Conservation (phyloP, 2,329 filamentous ascomycete species). For the Hypoxylon sp. region DNA sequence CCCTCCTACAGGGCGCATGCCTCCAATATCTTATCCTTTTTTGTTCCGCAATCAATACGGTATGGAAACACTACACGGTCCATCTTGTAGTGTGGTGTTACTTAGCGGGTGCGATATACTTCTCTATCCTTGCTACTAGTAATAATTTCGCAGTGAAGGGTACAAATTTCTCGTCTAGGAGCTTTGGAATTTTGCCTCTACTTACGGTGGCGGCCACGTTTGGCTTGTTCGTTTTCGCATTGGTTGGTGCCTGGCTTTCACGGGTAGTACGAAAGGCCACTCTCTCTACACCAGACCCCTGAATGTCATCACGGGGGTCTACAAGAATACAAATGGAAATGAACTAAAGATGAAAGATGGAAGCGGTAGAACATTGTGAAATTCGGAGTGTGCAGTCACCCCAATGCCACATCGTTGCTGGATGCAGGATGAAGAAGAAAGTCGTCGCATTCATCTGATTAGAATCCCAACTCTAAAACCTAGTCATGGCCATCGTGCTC, state of each 20-base stretch:
- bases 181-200: too few species aligned
- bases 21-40: constrained; percentile 13
- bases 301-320: neutral
- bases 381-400: neutral
- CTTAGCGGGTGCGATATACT: neutral
- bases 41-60: constrained; percentile 3
- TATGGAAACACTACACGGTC: constrained; percentile 13
- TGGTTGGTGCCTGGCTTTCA: constrained; percentile 1
- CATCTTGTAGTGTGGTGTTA: constrained; percentile 7
- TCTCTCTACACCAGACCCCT: neutral
- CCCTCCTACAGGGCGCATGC: constrained; percentile 9
- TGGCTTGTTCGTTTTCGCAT: neutral
- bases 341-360: neutral
- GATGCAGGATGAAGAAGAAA: neutral
- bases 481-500: constrained; percentile 9
- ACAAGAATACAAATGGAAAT: neutral
- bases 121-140: neutral
- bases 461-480: constrained; percentile 19
- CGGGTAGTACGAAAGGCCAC: neutral
- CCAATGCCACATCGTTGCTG: neutral
- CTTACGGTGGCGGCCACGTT: neutral
- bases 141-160: neutral
- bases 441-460: constrained; percentile 11
- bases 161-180: too few species aligned
- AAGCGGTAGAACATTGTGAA: neutral